Conservation (phyloP, 306 rosid genomes). For the Carpinus fangiana region DNA sequence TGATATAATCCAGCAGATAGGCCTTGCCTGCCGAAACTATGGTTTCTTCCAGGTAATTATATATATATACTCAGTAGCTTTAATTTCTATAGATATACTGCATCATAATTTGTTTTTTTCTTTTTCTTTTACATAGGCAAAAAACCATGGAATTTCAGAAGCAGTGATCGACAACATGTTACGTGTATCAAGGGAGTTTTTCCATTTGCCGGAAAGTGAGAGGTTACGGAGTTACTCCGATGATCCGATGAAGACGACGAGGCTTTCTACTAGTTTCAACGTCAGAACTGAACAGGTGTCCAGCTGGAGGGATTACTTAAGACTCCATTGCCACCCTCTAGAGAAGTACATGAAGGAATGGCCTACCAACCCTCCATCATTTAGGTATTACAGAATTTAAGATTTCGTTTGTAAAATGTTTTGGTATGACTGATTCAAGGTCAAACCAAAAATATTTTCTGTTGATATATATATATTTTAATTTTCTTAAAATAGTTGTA, state of each 20-base stretch:
- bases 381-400: background rate
- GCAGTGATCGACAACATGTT: conserved; percentile 25
- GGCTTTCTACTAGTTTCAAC: conserved; percentile 35
- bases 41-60: conserved; percentile 34
- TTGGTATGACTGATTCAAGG: too few species aligned
- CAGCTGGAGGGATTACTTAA: conserved; percentile 36
- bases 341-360: conserved; percentile 35
- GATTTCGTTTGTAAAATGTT: too few species aligned
- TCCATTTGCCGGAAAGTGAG: conserved; percentile 27
- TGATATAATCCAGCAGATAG: conserved; percentile 22
- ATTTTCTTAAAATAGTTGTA: too few species aligned
- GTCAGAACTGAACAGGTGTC: conserved; percentile 22
- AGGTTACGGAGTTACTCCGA: conserved; percentile 30
- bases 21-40: conserved; percentile 33
- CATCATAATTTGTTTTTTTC: background rate
- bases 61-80: too few species aligned
- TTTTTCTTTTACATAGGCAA: conserved; percentile 9
- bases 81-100: background rate
- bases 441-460: too few species aligned
- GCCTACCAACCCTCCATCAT: conserved; percentile 33
- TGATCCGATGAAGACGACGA: conserved; percentile 25
- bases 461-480: too few species aligned
- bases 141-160: conserved; percentile 32
- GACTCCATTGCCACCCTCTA: conserved; percentile 36
- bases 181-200: conserved; percentile 26